Evolutionary conservation across 352 stramenopile genomes (phyloP).

Genomic region (Phytopythium aichiense): DNA sequence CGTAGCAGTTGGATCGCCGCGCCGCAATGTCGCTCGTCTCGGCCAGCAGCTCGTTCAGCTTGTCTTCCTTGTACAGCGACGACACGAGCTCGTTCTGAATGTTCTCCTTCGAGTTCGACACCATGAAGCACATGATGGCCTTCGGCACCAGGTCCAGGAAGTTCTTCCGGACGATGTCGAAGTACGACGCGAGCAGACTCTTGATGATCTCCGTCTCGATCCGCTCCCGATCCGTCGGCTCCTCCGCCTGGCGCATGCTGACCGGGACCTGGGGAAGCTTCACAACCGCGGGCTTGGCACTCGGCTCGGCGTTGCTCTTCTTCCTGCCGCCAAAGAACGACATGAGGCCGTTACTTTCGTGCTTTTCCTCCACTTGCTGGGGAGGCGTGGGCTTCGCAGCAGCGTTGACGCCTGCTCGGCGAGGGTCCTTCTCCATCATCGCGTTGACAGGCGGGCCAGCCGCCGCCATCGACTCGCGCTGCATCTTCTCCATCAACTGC

Average conservation of each 20-base stretch:
- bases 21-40: constrained; percentile 94
- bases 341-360: constrained; percentile 58
- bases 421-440: constrained; percentile 49
- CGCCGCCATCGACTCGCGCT: constrained; percentile 75
- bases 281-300: constrained; percentile 69
- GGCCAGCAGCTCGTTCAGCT: constrained; percentile 94
- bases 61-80: constrained; percentile 95
- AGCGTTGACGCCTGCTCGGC: constrained; percentile 19
- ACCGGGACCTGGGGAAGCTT: constrained; percentile 95
- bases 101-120: constrained; percentile 93
- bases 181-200: constrained; percentile 95
- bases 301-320: constrained; percentile 35
- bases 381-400: constrained; percentile 1
- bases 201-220: constrained; percentile 99
- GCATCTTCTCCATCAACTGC: constrained; percentile 94
- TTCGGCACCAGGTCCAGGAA: constrained; percentile 99
- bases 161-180: constrained; percentile 98
- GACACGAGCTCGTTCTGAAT: constrained; percentile 98
- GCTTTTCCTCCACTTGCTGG: constrained; percentile 34
- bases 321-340: constrained; percentile 76
- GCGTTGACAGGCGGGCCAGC: constrained; percentile 26
- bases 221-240: constrained; percentile 93
- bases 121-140: constrained; percentile 99
- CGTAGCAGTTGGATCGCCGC: constrained; percentile 92
- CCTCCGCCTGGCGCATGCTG: constrained; percentile 94